Evolutionary conservation across 805 yeast species (phyloP), one percentile per base, ranked within the genome.

Genomic region (Kockiozyma suomiensis): DNA sequence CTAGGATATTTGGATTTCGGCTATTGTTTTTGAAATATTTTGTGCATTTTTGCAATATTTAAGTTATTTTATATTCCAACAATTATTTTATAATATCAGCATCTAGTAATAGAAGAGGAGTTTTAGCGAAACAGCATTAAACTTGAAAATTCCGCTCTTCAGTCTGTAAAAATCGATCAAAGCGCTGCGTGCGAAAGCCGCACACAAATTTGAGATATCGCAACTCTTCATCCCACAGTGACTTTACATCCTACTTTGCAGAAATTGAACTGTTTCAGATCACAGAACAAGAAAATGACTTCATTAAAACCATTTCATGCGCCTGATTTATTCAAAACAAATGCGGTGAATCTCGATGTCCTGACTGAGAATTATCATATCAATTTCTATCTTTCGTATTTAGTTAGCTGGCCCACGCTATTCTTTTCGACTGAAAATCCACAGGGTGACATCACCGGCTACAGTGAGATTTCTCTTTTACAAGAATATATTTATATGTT

Each of bases 291-390:
- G 35, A 35, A 1, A 3, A 93, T 93, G 99, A 88, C 97, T 3
- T 88, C 97, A 0, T 79, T 92, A 13, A 82, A 82, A 61, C 97
- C 98, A 21, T 90, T 94, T 70, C 88, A 86, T 64, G 92, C 96
- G 2, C 85, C 91, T 1, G 97, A 94, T 70, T 75, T 93, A 17
- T 86, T 92, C 66, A 78, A 81, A 7, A 69, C 88, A 52, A 89
- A 89, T 69, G 75, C 87, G 3, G 85, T 92, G 50, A 94, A 94
- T 71, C 74, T 94, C 21, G 99, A 94, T 69, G 87, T 88, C 0
- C 79, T 94, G 54, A 94, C 99, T 0, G 99, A 94, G 70, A 94
- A 93, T 75, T 94, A 89, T 76, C 86, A 91, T 47, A 73, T 88
- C 6, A 86, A 84, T 50, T 94, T 91, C 72, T 94, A 94, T 71